A percentile compares a stretch with the other conserved stretches of the same genome.
Evolutionary conservation across 306 rosid genomes (phyloP).

Genomic region (Citrullus amarus): DNA sequence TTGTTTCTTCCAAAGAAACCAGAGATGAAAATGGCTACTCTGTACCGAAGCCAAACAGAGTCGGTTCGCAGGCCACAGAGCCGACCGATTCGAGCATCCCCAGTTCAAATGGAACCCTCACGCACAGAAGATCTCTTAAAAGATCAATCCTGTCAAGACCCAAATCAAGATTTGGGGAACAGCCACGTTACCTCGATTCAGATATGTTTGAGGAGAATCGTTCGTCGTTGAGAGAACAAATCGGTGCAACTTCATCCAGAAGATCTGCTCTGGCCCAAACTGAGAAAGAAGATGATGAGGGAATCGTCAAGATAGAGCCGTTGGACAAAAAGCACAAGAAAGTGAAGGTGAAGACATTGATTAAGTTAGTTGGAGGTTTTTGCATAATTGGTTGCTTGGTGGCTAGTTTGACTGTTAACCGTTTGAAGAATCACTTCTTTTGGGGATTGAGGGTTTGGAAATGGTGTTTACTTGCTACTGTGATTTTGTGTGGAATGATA

Average conservation of each 20-base stretch:
- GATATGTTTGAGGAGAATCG: constrained; percentile 32
- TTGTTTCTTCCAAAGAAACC: constrained; percentile 19
- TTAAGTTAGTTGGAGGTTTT: constrained; percentile 30
- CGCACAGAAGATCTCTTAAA: constrained; percentile 28
- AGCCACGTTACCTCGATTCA: constrained; percentile 26
- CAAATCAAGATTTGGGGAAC: constrained; percentile 82
- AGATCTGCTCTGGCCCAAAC: constrained; percentile 14
- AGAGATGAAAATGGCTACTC: constrained; percentile 18
- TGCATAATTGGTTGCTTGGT: constrained; percentile 35
- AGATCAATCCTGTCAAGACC: constrained; percentile 60
- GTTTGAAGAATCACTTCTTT: constrained; percentile 10
- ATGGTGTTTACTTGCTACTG: constrained; percentile 73
- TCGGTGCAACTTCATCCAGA: constrained; percentile 31
- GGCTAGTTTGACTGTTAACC: constrained; percentile 38
- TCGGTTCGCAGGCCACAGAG: constrained; percentile 14
- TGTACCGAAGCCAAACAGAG: constrained; percentile 12
- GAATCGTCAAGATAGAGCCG: constrained; percentile 44
- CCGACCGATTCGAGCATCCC: constrained; percentile 21
- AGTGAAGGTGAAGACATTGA: constrained; percentile 27
- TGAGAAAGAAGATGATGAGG: constrained; percentile 53
- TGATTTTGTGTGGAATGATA: constrained; percentile 64
- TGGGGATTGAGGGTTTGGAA: constrained; percentile 78
- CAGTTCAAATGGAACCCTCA: constrained; percentile 18
- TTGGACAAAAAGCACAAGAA: constrained; percentile 37
- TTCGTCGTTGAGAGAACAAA: constrained; percentile 25